Evolutionary conservation across 2,329 filamentous ascomycete species (phyloP), one percentile per base, ranked within the genome.

Genomic region (Dothidotthia symphoricarpi): DNA sequence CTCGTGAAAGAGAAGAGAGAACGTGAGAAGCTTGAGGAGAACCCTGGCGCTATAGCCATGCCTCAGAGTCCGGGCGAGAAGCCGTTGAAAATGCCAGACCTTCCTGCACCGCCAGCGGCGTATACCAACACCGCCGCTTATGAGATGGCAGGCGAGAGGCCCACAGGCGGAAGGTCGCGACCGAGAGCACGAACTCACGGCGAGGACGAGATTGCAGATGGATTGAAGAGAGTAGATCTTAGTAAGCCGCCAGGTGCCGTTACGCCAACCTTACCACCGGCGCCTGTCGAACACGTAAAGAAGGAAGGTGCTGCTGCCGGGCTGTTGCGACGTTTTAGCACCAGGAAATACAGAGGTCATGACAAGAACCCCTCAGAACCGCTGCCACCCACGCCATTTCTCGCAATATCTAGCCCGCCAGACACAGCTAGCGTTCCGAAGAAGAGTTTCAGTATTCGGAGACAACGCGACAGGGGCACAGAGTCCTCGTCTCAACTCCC

Each of bases 1-100:
- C 78, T 98, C 3, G 93, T 95, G n/a, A 84, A 82, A 52, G 93
- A 98, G 71, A 97, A 97, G 70, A 81, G 88, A 48, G 88, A 94
- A 33, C 82, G 88, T 24, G 90, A 97, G 57, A 69, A 73, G 30
- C 61, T 71, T 16, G 77, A 81, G 51, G 64, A 69, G 25, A 82
- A 81, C 43, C 78, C 82, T 32, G 78, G 81, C 15, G 77, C 77
- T 39, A 59, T 77, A 17, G 72, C 73, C 14, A 71, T 84, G 58
- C 78, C 79, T 12, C 74, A 75, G 25, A 69, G 73, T 28, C 70
- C 81, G 16, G 73, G 75, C 28, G 76, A 85, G 34, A 72, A 74
- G 37, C 69, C 76, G 6, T 65, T 83, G 34, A 75, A 78, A 49
- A 72, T 93, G 47, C 84, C 86, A 1, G 87, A 93, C 51, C 80